These are phyloP conservation scores for Trichoderma atrobrunneum DNA, from an alignment of 2,329 filamentous ascomycete genomes.

Conservation along the genomic window DNA sequence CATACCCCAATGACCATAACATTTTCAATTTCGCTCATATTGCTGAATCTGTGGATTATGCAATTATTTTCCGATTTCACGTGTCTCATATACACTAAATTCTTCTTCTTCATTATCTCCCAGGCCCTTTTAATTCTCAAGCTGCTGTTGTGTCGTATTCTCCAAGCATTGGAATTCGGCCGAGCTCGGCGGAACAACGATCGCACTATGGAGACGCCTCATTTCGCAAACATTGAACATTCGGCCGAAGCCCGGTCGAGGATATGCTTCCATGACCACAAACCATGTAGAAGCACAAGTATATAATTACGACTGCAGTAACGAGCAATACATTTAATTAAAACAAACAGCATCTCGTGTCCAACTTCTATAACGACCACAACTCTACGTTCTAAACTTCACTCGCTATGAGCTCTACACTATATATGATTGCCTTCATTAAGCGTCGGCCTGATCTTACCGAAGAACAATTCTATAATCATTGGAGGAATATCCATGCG, in stretches of 20 bases:
- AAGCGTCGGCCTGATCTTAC: slow-evolving; percentile 10
- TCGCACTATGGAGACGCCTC: not conserved
- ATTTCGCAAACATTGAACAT: not conserved
- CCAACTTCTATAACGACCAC: no score
- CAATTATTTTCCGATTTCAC: not conserved
- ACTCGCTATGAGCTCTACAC: not conserved
- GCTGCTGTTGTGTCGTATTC: not conserved
- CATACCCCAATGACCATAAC: not conserved
- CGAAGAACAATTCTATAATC: slow-evolving; percentile 13
- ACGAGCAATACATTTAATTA: not conserved
- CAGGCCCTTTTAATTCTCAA: not conserved
- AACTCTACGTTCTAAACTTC: not conserved
- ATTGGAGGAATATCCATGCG: slow-evolving; percentile 15
- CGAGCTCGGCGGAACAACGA: slow-evolving; percentile 8
- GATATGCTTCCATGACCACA: no score
- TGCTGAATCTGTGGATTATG: not conserved
- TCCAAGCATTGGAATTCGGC: not conserved
- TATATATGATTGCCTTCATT: slow-evolving; percentile 9
- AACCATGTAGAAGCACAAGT: not conserved
- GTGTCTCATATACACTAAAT: not conserved
- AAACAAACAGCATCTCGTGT: not conserved
- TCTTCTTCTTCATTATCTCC: not conserved
- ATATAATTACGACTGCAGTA: not conserved
- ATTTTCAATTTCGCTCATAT: not conserved
- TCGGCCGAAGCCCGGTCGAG: slow-evolving; percentile 3